Evolutionary conservation across 2,329 filamentous ascomycete species (phyloP), one percentile per base, ranked within the genome.

Genomic region (Mariannaea elegans): DNA sequence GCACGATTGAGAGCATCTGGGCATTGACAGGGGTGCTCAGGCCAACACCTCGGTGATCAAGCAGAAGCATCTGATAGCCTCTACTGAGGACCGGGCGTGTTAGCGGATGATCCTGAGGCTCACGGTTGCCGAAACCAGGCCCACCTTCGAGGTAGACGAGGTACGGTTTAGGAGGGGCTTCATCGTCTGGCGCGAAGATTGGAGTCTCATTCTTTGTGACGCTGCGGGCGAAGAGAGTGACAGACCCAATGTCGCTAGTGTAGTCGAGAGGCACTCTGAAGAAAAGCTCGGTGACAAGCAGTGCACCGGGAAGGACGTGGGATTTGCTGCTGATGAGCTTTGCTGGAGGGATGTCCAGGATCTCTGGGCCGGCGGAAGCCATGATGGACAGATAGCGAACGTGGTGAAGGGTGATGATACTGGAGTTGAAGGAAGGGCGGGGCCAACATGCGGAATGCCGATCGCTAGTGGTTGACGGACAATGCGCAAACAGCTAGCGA

Each of bases 11-110:
- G 4, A 97, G 82, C 7, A 90, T 93, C 8, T 84, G 85, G 8
- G 91, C 87, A 1, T 90, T 90, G 39, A 97, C 86, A 1, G 94
- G 90, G 2, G 88, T 91, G 72, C 92, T 96, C 49, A 97, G 80
- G 1, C 94, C 94, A 3, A 93, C 96, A 12, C 94, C 94, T 49
- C 94, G 87, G 74, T 97, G 94, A 75, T 98, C 94, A n/a, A 98
- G 84, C 64, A 90, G 89, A 2, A 98, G 84, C 44, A 93, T 81
- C 75, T 96, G 91, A 72, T 97, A 97, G 14, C 94, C 94, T 63
- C 89, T 89, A 60, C 89, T 87, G 6, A 97, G 82, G 56, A 93
- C 83, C 27, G 83, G 80, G 29, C 87, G 84, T n/a, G 91, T 90
- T 72, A 93, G 85, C 7, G 88, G 81, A 61, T 88, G 86, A 59